A percentile compares a stretch with the other conserved stretches of the same genome.
These are phyloP conservation scores for Lactifluus subvellereus DNA, from an alignment of 768 basidiomycete species.

Conservation along the genomic window DNA sequence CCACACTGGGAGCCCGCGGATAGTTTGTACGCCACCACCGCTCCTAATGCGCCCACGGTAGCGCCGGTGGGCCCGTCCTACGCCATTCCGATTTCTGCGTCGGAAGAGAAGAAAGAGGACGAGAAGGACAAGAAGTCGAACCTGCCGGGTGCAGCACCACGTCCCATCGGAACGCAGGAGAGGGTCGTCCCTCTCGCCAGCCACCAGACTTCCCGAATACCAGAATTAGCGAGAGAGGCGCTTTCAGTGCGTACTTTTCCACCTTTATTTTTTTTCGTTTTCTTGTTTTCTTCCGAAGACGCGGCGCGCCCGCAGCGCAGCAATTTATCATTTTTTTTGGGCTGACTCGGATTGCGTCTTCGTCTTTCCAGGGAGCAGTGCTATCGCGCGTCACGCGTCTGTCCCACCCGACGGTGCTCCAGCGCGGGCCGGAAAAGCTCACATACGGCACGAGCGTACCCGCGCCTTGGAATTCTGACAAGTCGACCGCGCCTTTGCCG, in stretches of 20 bases:
- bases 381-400: slow-evolving; percentile 56
- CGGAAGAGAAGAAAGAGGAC: slow-evolving; percentile 43
- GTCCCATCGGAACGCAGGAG: slow-evolving; percentile 40
- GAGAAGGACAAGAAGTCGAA: slow-evolving; percentile 50
- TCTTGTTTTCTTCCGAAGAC: neutral
- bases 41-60: slow-evolving; percentile 57
- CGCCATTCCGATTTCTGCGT: slow-evolving; percentile 43
- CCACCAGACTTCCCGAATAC: slow-evolving; percentile 58
- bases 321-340: neutral
- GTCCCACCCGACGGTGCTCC: slow-evolving; percentile 57
- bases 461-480: slow-evolving; percentile 43
- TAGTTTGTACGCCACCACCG: slow-evolving; percentile 54
- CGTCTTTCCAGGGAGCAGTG: slow-evolving; percentile 42
- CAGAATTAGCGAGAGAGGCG: slow-evolving; percentile 58
- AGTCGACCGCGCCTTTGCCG: slow-evolving; percentile 23
- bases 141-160: slow-evolving; percentile 35
- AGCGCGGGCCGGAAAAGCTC: slow-evolving; percentile 41
- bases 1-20: slow-evolving; percentile 61
- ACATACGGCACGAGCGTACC: slow-evolving; percentile 37
- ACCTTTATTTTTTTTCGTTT: neutral
- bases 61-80: slow-evolving; percentile 61
- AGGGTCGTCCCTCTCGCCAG: slow-evolving; percentile 59
- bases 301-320: no score
- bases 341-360: neutral
- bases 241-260: slow-evolving; percentile 49